Percentiles rank a stretch among this genome's conserved stretches.
Evolutionary conservation across 2,329 filamentous ascomycete genomes (phyloP).

Genomic region (Botryotinia calthae): DNA sequence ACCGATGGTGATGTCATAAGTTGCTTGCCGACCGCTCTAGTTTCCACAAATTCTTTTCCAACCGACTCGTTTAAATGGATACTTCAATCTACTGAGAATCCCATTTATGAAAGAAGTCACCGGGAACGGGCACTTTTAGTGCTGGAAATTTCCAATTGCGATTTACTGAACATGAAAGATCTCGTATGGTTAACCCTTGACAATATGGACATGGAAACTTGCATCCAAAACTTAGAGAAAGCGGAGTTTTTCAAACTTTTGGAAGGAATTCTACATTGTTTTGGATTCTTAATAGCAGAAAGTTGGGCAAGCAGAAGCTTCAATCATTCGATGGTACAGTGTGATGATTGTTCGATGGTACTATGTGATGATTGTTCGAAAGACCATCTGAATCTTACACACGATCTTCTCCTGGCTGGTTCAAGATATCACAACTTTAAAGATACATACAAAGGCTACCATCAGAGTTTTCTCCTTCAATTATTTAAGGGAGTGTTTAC

Average conservation of each 20-base stretch:
- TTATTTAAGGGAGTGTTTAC: not conserved
- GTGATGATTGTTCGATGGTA: rapidly evolving
- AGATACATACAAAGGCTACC: not conserved
- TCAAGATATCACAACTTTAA: not conserved
- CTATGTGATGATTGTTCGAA: not conserved
- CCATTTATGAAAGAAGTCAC: not conserved
- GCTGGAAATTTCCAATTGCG: rapidly evolving
- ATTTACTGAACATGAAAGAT: not conserved
- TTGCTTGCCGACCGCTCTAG: not conserved
- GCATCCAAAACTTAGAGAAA: not conserved
- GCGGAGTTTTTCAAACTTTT: not conserved
- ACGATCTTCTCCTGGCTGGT: not conserved
- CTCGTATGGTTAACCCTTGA: not conserved
- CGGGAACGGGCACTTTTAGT: not conserved
- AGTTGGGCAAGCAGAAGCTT: rapidly evolving
- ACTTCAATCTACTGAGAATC: no score
- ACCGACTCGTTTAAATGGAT: not conserved
- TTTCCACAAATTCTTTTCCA: rapidly evolving
- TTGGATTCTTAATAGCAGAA: not conserved
- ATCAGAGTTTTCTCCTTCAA: rapidly evolving
- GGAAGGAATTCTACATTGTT: rapidly evolving
- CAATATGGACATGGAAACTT: not conserved
- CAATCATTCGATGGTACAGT: no score
- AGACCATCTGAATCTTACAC: not conserved
- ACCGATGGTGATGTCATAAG: not conserved